These are phyloP conservation scores for Kwoniella europaea DNA, from an alignment of 768 basidiomycete genomes.

Conservation along the genomic window DNA sequence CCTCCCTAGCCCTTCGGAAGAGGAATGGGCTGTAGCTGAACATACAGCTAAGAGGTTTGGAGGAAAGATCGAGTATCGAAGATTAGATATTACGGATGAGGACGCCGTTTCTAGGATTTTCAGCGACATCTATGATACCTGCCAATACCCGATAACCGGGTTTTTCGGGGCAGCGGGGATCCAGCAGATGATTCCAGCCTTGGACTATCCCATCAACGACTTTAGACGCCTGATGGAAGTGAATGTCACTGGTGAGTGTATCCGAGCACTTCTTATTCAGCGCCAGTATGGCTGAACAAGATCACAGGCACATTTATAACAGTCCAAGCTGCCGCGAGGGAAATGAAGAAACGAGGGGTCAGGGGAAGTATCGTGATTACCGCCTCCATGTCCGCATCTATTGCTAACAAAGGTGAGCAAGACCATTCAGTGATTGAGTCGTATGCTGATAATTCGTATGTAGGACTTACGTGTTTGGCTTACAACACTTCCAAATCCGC, in stretches of 20 bases:
- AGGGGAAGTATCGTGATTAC: conserved; percentile 39
- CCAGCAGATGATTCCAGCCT: conserved; percentile 38
- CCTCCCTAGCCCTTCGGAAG: conserved; percentile 33
- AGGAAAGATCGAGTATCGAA: conserved; percentile 15
- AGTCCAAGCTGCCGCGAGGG: conserved; percentile 36
- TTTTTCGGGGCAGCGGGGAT: conserved; percentile 43
- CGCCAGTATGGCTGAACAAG: too few relatives aligned
- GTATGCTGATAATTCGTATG: too few relatives aligned
- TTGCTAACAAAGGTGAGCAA: conserved; percentile 35
- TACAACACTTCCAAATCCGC: conserved; percentile 59
- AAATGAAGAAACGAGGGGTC: conserved; percentile 24
- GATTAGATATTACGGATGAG: conserved; percentile 38
- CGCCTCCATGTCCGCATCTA: conserved; percentile 37
- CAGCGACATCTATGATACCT: conserved; percentile 16
- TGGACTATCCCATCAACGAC: conserved; percentile 37
- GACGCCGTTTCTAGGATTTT: conserved; percentile 14
- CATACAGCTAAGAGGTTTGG: conserved; percentile 15
- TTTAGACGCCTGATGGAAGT: conserved; percentile 52
- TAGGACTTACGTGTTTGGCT: conserved; percentile 26
- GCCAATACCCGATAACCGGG: conserved; percentile 20
- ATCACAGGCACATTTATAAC: conserved; percentile 31
- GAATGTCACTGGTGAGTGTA: conserved; percentile 33
- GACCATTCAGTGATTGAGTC: too few relatives aligned
- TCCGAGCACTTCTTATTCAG: too few relatives aligned
- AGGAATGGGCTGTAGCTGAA: conserved; percentile 36